Percentiles rank a stretch among this genome's conserved stretches.
These are phyloP conservation scores for Diaporthe eres DNA, from an alignment of 2,329 filamentous ascomycete genomes.

Conservation along the genomic window DNA sequence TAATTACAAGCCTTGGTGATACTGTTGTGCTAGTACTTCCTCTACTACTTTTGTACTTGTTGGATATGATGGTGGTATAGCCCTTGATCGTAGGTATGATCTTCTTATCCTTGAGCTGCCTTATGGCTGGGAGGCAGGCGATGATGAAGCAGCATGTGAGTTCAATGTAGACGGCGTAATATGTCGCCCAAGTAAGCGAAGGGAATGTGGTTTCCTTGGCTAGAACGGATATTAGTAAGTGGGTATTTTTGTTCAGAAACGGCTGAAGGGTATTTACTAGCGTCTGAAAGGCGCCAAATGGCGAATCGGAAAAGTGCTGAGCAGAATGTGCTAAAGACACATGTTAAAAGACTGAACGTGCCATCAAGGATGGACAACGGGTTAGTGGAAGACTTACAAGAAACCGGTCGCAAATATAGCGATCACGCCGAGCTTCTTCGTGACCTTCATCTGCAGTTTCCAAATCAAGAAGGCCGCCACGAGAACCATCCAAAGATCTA, in stretches of 20 bases:
- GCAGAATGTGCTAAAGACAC: slow-evolving; percentile 14
- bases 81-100: background rate
- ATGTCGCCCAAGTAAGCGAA: slow-evolving; percentile 21
- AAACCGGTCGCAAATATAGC: slow-evolving; percentile 26
- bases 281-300: slow-evolving; percentile 17
- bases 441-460: slow-evolving; percentile 36
- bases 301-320: slow-evolving; percentile 18
- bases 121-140: slow-evolving; percentile 25
- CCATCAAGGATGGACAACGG: fast-evolving
- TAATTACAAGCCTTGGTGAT: background rate
- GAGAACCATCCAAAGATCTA: slow-evolving; percentile 35
- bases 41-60: background rate
- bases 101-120: slow-evolving; percentile 15
- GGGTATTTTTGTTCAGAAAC: fast-evolving
- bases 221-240: background rate
- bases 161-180: slow-evolving; percentile 28
- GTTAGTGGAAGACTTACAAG: background rate
- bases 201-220: slow-evolving; percentile 1
- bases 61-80: background rate
- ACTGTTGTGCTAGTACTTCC: background rate
- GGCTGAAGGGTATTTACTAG: background rate
- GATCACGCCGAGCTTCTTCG: slow-evolving; percentile 14
- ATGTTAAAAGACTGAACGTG: background rate
- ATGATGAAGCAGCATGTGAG: slow-evolving; percentile 34
- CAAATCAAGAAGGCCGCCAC: slow-evolving; percentile 34